These are phyloP conservation scores for Melanomma pulvis-pyrius DNA, from an alignment of 495 filamentous ascomycete species.

Conservation along the genomic window DNA sequence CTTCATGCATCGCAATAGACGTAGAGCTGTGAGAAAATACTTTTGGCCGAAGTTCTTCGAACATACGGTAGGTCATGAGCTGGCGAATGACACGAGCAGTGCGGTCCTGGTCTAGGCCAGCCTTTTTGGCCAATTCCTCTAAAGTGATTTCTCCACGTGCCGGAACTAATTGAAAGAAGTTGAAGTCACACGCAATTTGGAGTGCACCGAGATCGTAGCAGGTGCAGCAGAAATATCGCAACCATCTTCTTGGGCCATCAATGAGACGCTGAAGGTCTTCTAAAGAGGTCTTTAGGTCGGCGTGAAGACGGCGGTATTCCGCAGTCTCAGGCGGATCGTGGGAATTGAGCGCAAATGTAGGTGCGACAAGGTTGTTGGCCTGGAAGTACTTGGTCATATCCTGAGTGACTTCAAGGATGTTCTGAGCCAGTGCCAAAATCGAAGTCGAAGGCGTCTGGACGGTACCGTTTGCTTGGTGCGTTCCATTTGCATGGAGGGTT, in stretches of 20 bases:
- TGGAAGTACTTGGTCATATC: neutral
- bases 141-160: constrained; percentile 13
- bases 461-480: neutral
- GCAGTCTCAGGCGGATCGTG: neutral
- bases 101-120: constrained; percentile 39
- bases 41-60: constrained; percentile 31
- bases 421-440: neutral
- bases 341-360: neutral
- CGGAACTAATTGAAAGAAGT: neutral
- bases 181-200: neutral
- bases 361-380: neutral
- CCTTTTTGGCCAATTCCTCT: constrained; percentile 33
- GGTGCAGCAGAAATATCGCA: neutral
- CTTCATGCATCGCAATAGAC: neutral
- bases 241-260: neutral
- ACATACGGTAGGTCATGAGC: constrained; percentile 40
- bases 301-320: neutral
- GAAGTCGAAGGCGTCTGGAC: neutral
- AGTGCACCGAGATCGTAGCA: neutral
- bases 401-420: neutral
- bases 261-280: neutral
- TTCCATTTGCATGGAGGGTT: neutral
- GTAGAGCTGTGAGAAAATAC: constrained; percentile 1
- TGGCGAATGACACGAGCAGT: constrained; percentile 33
- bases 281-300: neutral